Base-by-base conservation (phyloP, 2,329 filamentous ascomycete species). In the Sarocladiaceae sp. region DNA sequence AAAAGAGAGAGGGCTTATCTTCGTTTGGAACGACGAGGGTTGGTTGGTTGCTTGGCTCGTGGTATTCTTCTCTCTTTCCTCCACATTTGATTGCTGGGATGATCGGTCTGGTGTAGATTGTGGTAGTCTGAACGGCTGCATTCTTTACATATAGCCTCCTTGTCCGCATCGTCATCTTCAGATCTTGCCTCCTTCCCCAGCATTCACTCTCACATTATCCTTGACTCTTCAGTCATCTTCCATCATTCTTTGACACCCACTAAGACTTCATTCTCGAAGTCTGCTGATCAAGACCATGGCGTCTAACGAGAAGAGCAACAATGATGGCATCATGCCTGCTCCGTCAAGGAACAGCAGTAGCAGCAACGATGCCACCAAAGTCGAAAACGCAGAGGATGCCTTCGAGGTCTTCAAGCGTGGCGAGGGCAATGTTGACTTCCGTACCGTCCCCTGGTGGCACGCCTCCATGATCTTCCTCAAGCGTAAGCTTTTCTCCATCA, bases 391-490 rank as follows among this genome's bases (percentile, higher is more conserved):
- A 69, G 58, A 67, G 18, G 61, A 71, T 52, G 53, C 55, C 15
- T 63, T 66, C 50, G 73, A 77, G 52, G 69, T 77, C 2, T 78
- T 77, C 60, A 72, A 74, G 58, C 68, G 68, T 25, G 65, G 65
- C 2, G 62, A 69, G 8, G 70, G 71, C 10, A 65, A 66, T 13
- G 73, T 76, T 13, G 66, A 76, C 52, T 77, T 77, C 53, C 66
- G 75, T 20, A 76, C 71, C 11, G 74, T 77, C 23, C 65, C 70
- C 29, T 77, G 75, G 74, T 61, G 73, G 26, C 70, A 73, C 31
- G 73, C 74, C 1, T 70, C 70, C 1, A 68, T 76, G 36, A 74
- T 78, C 50, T 76, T 77, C 54, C 60, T 74, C 22, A 74, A 75
- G 59, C 58, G 68, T 66, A 58, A 52, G 59, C 53, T 7, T 39